Percentiles rank a stretch among this genome's conserved stretches.
Evolutionary conservation across 2,329 filamentous ascomycete genomes (phyloP).

Genomic region (Botrytis cinerea): DNA sequence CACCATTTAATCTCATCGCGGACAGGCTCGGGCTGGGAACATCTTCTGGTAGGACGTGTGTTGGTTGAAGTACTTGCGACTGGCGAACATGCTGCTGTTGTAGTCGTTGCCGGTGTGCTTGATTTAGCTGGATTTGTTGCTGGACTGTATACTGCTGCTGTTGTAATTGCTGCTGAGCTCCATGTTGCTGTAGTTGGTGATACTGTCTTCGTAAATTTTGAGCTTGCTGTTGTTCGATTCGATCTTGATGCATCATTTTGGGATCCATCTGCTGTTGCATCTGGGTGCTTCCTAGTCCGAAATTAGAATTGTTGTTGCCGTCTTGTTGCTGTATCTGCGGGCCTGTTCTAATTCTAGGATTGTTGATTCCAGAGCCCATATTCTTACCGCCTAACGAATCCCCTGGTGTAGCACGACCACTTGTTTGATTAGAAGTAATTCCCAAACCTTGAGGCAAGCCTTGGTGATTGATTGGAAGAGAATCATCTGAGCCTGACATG

Average conservation of each 20-base stretch:
- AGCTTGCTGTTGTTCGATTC: background rate
- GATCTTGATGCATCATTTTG: background rate
- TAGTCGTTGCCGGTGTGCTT: background rate
- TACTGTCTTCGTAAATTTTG: background rate
- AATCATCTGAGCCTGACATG: background rate
- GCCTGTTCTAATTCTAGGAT: background rate
- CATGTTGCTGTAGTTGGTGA: background rate
- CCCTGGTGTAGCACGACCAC: background rate
- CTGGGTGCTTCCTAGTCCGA: background rate
- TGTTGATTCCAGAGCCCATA: background rate
- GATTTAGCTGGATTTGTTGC: background rate
- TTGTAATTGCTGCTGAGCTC: background rate
- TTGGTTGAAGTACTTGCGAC: background rate
- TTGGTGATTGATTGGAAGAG: background rate
- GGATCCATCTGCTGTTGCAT: background rate
- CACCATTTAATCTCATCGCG: background rate
- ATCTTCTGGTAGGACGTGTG: background rate
- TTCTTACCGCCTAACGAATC: background rate
- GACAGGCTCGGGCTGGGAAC: background rate
- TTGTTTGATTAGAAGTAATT: background rate
- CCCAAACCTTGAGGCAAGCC: conserved; percentile 6
- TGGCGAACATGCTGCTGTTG: background rate
- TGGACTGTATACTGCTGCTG: background rate
- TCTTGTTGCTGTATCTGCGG: background rate
- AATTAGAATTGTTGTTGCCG: background rate